Conservation (phyloP, 805 yeast species). For the Candida loeiensis region DNA sequence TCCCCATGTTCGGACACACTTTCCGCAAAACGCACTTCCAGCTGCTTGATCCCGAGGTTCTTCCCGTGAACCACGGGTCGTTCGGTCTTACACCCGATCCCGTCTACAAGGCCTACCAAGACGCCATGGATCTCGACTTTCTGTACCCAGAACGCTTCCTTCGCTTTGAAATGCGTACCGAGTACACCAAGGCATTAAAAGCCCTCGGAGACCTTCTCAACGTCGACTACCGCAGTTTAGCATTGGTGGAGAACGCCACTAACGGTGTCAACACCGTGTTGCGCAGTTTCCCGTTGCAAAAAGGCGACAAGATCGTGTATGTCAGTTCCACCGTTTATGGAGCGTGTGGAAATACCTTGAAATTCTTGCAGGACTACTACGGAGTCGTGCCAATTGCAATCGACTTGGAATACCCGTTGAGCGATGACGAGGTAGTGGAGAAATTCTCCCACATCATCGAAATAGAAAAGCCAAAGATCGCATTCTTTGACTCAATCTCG, state of each 20-base stretch:
- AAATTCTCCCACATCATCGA: constrained; percentile 22
- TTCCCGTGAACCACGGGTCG: constrained; percentile 62
- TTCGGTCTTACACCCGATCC: constrained; percentile 54
- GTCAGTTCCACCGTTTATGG: constrained; percentile 48
- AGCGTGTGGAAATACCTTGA: constrained; percentile 51
- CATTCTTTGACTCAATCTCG: constrained; percentile 54
- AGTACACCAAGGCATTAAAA: constrained; percentile 33
- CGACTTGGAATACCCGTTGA: constrained; percentile 14
- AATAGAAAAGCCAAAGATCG: constrained; percentile 30
- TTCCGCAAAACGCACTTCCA: constrained; percentile 49
- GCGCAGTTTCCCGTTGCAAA: constrained; percentile 48
- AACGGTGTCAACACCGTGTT: constrained; percentile 55
- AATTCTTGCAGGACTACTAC: constrained; percentile 21
- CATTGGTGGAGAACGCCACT: constrained; percentile 58
- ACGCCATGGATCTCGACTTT: constrained; percentile 21
- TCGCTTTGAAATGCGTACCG: constrained; percentile 21
- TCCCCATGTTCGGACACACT: constrained; percentile 42
- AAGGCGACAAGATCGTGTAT: constrained; percentile 50
- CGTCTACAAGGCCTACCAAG: constrained; percentile 38
- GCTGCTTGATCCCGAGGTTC: constrained; percentile 34
- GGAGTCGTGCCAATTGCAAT: constrained; percentile 22
- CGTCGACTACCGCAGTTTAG: constrained; percentile 46
- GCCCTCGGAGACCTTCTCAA: constrained; percentile 41
- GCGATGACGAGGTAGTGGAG: constrained; percentile 20
- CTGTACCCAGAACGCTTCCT: constrained; percentile 48